A percentile compares a stretch with the other conserved stretches of the same genome.
Evolutionary conservation across 1,139 yeast genomes (phyloP).

Genomic region (Taphrina flavorubra): DNA sequence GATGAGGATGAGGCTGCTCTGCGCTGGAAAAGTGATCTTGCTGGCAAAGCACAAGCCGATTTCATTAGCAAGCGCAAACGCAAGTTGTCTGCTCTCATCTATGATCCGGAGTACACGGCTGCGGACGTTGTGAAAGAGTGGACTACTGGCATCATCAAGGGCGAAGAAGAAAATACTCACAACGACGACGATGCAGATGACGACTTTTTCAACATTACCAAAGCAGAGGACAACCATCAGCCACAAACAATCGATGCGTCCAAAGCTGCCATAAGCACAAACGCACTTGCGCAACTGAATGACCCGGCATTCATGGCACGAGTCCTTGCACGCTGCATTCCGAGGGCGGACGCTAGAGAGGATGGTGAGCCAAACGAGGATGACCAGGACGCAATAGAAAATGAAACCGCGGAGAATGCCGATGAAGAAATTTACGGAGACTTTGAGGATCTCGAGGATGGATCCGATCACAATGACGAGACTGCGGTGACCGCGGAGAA

Average conservation of each 20-base stretch:
- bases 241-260: slow-evolving; percentile 50
- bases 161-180: slow-evolving; percentile 57
- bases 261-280: slow-evolving; percentile 39
- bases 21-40: slow-evolving; percentile 54
- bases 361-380: slow-evolving; percentile 49
- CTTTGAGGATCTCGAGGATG: slow-evolving; percentile 76
- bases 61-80: slow-evolving; percentile 58
- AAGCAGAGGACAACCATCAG: slow-evolving; percentile 48
- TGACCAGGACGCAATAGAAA: slow-evolving; percentile 53
- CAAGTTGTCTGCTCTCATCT: slow-evolving; percentile 81
- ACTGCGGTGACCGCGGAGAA: slow-evolving; percentile 52
- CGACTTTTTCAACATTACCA: slow-evolving; percentile 68
- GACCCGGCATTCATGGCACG: slow-evolving; percentile 39
- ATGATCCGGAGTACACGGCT: slow-evolving; percentile 58
- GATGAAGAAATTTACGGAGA: slow-evolving; percentile 71
- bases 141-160: slow-evolving; percentile 47
- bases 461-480: slow-evolving; percentile 49
- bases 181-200: slow-evolving; percentile 68
- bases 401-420: slow-evolving; percentile 54
- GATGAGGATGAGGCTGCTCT: slow-evolving; percentile 53
- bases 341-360: slow-evolving; percentile 47
- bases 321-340: slow-evolving; percentile 45
- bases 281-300: slow-evolving; percentile 33
- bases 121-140: slow-evolving; percentile 54
- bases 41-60: slow-evolving; percentile 50